Evolutionary conservation across 805 yeast species (phyloP), one percentile per base, ranked within the genome.

Genomic region (Yueomyces sp.): DNA sequence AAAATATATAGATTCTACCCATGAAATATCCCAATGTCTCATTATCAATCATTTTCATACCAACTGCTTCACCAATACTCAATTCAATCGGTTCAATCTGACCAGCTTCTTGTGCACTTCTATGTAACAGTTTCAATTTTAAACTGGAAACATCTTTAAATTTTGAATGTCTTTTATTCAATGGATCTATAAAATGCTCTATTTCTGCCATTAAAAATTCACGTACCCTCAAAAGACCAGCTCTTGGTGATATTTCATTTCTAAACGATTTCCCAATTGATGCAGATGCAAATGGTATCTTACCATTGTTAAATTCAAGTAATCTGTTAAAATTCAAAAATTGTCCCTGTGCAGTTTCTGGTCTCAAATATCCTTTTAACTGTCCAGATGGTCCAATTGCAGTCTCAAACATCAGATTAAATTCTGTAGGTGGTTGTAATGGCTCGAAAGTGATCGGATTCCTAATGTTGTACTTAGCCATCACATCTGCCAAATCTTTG

Each of bases 281-380:
- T 42, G 97, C 97, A 51, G 96, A 85, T 19, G 98, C 98, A 66
- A 90, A 90, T 46, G 98, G 98, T 90, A 92, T 87, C 66, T 80
- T 84, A 65, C 81, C 79, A 70, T 92, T 92, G 76, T 90, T 90
- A 73, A 79, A 84, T 59, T 90, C 98, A 57, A 86, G 76, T 58
- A 90, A 74, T 68, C 90, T 92, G 72, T 77, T 76, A 70, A 92
- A 90, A 75, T 90, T 90, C 62, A 90, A 73, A 65, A 90, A 90
- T 70, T 90, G 98, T 59, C 98, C 98, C 73, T 90, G 98, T 28
- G 98, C 98, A 50, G 98, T 90, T 71, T 90, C 98, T 48, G 98
- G 98, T 67, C 98, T 81, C 60, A 90, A 68, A 68, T 76, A 90
- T 52, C 97, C 98, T 72, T 85, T 87, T 64, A 88, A 70, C 62